Evolutionary conservation across 495 filamentous ascomycete species (phyloP), one percentile per base, ranked within the genome.

Genomic region (Trypethelium eluteriae): DNA sequence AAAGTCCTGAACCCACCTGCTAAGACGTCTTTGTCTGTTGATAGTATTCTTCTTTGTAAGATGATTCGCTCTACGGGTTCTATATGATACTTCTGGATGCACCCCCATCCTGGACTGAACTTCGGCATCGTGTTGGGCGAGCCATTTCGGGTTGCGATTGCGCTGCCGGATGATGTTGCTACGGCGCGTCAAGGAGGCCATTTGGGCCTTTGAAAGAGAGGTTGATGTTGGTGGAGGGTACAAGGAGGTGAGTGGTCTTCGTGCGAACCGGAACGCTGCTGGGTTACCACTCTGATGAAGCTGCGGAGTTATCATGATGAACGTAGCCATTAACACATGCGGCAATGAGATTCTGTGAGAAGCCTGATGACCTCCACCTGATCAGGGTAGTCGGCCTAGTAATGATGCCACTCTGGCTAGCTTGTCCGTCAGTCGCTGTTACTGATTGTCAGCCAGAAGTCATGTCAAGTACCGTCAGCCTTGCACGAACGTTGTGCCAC

Each of bases 71-170:
- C 53, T 59, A 11, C 53, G 53, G 11, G 32, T 36, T 32, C 36
- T 59, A 18, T 59, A 59, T 35, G 53, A 59, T 18, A 59, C 53
- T 36, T 59, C 53, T 34, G 53, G 53, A 59, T 59, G 53, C 7
- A 36, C 32, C 6, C 53, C 53, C 53, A 18, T 59, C 53, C 53
- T 36, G 32, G 36, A 59, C 32, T 59, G 53, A 14, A 59, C 53
- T 36, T 59, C 53, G 32, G 32, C 32, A 9, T 59, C 32, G 14
- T 59, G 53, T 10, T 14, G 53, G 14, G 53, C 53, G 32, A 59
- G 53, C n/a, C 32, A 59, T 59, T 59, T 59, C 3, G 32, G 32
- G 3, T 35, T 7, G 2, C 14, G 53, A 9, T 59, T 32, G 32
- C 53, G 53, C 25, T 36, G 18, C 36, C 32, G 53, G 18, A 36